Conservation (phyloP, 2,329 filamentous ascomycete species). For the Hymenoscyphus scutula region DNA sequence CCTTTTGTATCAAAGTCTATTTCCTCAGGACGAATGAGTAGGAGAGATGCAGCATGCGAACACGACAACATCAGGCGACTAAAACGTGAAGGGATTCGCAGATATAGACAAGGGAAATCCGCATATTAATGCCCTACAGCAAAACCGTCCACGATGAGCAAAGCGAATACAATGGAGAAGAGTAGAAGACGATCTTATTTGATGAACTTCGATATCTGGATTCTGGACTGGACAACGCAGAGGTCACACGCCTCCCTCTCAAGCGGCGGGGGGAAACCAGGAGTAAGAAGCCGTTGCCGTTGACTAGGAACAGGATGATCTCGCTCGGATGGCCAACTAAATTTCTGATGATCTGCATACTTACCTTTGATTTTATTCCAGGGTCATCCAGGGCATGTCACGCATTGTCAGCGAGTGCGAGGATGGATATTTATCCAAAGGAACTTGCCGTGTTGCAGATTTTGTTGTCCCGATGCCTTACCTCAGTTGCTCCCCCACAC, state of each 20-base stretch:
- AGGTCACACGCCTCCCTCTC: neutral
- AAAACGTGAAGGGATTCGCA: neutral
- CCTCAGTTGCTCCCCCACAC: too few relatives aligned
- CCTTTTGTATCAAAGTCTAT: neutral
- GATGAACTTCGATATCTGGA: neutral
- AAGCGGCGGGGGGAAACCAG: neutral
- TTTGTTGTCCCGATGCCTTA: neutral
- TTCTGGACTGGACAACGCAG: neutral
- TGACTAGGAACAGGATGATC: neutral
- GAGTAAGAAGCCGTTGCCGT: neutral
- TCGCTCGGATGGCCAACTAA: neutral
- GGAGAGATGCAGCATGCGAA: neutral
- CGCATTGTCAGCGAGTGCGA: conserved; percentile 3
- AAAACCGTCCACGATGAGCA: neutral
- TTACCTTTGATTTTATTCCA: neutral
- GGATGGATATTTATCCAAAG: neutral
- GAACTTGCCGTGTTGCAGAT: conserved; percentile 1
- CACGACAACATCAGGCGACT: conserved; percentile 1
- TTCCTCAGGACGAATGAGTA: neutral
- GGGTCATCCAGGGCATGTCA: conserved; percentile 2
- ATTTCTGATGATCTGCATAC: conserved; percentile 2
- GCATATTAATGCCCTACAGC: neutral
- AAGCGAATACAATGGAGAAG: neutral
- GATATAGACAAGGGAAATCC: neutral
- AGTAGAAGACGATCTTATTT: neutral